A percentile compares a stretch with the other conserved stretches of the same genome.
These are phyloP conservation scores for Brassica rapa DNA, from an alignment of 345 rosid species.

Conservation along the genomic window DNA sequence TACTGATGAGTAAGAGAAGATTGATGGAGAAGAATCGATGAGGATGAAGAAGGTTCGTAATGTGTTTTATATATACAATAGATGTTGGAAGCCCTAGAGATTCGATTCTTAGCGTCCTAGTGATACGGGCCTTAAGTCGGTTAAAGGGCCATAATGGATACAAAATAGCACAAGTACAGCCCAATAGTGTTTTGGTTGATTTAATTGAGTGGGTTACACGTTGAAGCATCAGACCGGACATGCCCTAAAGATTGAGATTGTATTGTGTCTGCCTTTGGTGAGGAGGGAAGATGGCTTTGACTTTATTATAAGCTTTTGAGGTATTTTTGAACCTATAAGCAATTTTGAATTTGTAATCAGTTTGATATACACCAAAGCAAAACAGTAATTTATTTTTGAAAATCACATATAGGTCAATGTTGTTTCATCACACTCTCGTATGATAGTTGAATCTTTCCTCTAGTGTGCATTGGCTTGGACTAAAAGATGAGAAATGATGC, in stretches of 20 bases:
- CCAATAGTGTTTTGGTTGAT: background rate
- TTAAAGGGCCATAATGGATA: background rate
- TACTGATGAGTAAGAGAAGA: background rate
- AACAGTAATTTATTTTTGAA: background rate
- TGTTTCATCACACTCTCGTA: background rate
- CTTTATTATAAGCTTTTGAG: background rate
- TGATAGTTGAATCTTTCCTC: background rate
- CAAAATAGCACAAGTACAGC: background rate
- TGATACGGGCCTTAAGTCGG: background rate
- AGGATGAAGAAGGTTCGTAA: background rate
- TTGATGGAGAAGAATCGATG: background rate
- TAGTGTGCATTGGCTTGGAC: background rate
- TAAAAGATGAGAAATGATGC: background rate
- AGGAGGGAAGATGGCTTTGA: background rate
- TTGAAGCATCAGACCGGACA: background rate
- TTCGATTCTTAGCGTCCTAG: background rate
- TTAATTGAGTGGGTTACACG: background rate
- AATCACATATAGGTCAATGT: background rate
- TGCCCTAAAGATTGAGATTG: background rate
- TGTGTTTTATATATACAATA: background rate
- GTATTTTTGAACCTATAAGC: background rate
- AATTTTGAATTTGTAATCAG: background rate
- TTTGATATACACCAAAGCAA: background rate
- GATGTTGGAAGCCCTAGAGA: background rate
- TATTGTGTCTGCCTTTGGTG: background rate